These are phyloP conservation scores for Diaporthe caulivora DNA, from an alignment of 2,329 filamentous ascomycete genomes.

Conservation along the genomic window DNA sequence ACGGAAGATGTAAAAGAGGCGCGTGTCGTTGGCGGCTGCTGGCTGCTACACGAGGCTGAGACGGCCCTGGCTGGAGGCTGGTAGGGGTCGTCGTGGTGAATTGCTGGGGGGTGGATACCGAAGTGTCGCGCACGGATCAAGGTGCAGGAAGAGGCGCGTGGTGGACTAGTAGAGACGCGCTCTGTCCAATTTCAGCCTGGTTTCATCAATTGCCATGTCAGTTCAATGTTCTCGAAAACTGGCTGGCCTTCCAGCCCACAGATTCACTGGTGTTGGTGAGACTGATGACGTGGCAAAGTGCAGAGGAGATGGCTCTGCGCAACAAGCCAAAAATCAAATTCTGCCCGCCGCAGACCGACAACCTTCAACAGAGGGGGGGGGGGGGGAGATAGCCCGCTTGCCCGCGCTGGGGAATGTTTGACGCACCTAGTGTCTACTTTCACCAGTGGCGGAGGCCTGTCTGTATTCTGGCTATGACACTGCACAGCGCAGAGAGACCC, in stretches of 20 bases:
- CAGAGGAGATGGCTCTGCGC: conserved; percentile 9
- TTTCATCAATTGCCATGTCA: conserved; percentile 36
- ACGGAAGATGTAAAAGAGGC: not conserved
- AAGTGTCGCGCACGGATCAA: conserved; percentile 39
- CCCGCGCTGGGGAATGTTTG: not conserved
- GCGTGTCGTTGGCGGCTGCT: conserved; percentile 16
- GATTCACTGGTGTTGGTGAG: not conserved
- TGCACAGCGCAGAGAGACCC: not conserved
- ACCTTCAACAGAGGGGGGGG: not conserved
- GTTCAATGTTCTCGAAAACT: conserved; percentile 3
- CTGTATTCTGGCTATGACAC: not conserved
- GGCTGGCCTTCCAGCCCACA: conserved; percentile 3
- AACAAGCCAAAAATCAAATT: conserved; percentile 20
- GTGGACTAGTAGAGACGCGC: conserved; percentile 37
- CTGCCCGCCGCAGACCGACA: conserved; percentile 2
- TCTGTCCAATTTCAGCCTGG: conserved; percentile 33
- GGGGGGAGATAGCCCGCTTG: not conserved
- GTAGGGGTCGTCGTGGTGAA: conserved; percentile 32
- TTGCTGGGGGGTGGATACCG: conserved; percentile 38
- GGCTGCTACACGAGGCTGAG: conserved; percentile 18
- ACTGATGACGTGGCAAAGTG: conserved; percentile 28
- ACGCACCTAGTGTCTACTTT: conserved; percentile 26
- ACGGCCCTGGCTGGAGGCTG: conserved; percentile 1
- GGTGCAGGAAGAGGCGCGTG: conserved; percentile 39
- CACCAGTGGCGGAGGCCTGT: not conserved